Evolutionary conservation across 148 eudicot genomes (phyloP).

Genomic region (Amaranthus palmeri): DNA sequence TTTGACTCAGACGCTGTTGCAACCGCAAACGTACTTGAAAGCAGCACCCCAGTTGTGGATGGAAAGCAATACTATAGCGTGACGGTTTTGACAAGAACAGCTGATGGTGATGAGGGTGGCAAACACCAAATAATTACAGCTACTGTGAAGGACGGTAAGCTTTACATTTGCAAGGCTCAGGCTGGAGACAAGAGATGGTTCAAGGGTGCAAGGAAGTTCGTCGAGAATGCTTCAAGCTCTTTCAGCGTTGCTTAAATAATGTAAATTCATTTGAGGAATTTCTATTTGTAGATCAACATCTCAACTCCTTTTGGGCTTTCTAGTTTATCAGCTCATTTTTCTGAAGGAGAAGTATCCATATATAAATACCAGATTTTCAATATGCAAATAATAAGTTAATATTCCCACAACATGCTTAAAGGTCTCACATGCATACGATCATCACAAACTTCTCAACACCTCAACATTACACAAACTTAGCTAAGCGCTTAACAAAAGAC

Average conservation of each 20-base stretch:
- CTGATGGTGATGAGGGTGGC: slow-evolving; percentile 97
- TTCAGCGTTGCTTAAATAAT: slow-evolving; percentile 72
- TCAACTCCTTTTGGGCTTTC: slow-evolving; percentile 17
- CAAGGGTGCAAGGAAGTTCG: slow-evolving; percentile 82
- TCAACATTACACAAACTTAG: too few species aligned
- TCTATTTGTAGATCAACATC: slow-evolving; percentile 32
- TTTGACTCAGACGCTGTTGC: slow-evolving; percentile 76
- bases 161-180: slow-evolving; percentile 96
- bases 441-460: too few species aligned
- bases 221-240: slow-evolving; percentile 65
- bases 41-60: slow-evolving; percentile 41
- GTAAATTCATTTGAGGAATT: slow-evolving; percentile 12
- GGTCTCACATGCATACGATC: not conserved
- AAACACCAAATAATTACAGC: slow-evolving; percentile 90
- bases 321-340: slow-evolving; percentile 16
- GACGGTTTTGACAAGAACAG: slow-evolving; percentile 86
- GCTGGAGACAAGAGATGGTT: slow-evolving; percentile 99
- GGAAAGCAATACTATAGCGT: slow-evolving; percentile 71
- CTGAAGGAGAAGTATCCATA: slow-evolving; percentile 18
- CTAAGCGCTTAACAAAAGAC: too few species aligned
- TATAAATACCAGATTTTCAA: slow-evolving; percentile 11
- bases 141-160: slow-evolving; percentile 64
- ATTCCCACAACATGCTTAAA: too few species aligned
- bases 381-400: not conserved
- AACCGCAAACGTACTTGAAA: slow-evolving; percentile 74